Conservation (phyloP, 352 stramenopile species). For the Phytophthora colocasiae region DNA sequence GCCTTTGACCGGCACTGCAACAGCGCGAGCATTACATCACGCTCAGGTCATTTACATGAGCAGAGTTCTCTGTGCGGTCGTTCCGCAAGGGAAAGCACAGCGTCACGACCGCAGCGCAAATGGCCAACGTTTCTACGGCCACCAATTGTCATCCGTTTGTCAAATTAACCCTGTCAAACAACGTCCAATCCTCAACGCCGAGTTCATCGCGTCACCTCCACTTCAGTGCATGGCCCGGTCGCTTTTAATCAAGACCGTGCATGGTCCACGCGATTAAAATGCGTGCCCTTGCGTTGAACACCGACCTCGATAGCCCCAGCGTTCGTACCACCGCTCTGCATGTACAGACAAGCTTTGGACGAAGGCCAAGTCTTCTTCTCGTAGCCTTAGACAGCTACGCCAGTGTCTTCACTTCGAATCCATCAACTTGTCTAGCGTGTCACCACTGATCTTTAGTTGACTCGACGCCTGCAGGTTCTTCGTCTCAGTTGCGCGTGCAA, state of each 20-base stretch:
- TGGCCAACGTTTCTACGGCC: constrained; percentile 10
- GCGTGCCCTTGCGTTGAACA: constrained; percentile 8
- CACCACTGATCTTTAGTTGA: constrained; percentile 1
- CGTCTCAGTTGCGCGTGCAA: constrained; percentile 22
- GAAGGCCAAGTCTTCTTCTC: neutral
- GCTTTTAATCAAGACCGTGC: constrained; percentile 25
- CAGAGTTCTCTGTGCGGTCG: neutral
- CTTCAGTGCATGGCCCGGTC: constrained; percentile 14
- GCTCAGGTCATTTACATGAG: neutral
- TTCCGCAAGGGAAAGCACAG: neutral
- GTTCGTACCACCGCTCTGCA: constrained; percentile 19
- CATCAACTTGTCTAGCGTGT: constrained; percentile 13
- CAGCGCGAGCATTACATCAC: neutral
- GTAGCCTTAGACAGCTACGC: neutral
- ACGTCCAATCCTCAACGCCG: constrained; percentile 16
- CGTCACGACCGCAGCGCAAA: neutral
- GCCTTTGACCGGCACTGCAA: neutral
- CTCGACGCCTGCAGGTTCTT: constrained; percentile 14
- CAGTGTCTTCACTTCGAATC: neutral
- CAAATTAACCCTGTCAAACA: neutral
- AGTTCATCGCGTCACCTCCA: constrained; percentile 27
- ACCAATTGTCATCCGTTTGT: constrained; percentile 6
- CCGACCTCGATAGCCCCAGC: neutral
- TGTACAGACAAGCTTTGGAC: constrained; percentile 1
- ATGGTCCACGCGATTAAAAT: constrained; percentile 12